Conservation (phyloP, 805 yeast species). For the Cyberlindnera mississippiensis region DNA sequence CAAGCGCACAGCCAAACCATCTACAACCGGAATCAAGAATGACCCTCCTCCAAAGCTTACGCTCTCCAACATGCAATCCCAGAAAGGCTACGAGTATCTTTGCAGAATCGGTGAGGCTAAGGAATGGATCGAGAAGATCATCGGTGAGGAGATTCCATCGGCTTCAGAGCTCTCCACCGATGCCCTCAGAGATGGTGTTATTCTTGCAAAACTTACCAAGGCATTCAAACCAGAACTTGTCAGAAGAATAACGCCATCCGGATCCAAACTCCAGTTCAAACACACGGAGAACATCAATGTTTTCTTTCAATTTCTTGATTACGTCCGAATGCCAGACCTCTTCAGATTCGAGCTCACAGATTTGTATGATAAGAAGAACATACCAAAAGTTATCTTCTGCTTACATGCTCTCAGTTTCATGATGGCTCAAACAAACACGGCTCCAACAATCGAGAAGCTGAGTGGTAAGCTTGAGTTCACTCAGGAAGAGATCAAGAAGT, state of each 20-base stretch:
- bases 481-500: constrained; percentile 61
- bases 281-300: constrained; percentile 91
- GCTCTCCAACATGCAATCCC: constrained; percentile 12
- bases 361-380: constrained; percentile 83
- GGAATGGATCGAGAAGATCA: constrained; percentile 67
- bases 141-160: constrained; percentile 53
- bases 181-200: constrained; percentile 77
- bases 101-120: constrained; percentile 82
- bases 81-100: constrained; percentile 68
- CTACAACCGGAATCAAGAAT: neutral
- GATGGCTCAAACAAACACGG: constrained; percentile 48
- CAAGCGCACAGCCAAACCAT: constrained; percentile 14
- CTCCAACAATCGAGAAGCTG: constrained; percentile 58
- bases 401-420: constrained; percentile 82
- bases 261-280: constrained; percentile 66
- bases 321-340: constrained; percentile 75
- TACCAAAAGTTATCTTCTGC: constrained; percentile 92
- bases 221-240: constrained; percentile 65
- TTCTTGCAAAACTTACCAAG: constrained; percentile 73
- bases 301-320: constrained; percentile 68
- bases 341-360: constrained; percentile 92
- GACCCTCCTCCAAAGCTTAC: constrained; percentile 17
- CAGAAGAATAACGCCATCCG: constrained; percentile 48
- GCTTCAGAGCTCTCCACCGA: constrained; percentile 54
- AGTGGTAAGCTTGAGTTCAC: constrained; percentile 61